phyloP scores from a whole-genome alignment of 2,329 filamentous ascomycete genomes.

The Talaromyces sp. region DNA sequence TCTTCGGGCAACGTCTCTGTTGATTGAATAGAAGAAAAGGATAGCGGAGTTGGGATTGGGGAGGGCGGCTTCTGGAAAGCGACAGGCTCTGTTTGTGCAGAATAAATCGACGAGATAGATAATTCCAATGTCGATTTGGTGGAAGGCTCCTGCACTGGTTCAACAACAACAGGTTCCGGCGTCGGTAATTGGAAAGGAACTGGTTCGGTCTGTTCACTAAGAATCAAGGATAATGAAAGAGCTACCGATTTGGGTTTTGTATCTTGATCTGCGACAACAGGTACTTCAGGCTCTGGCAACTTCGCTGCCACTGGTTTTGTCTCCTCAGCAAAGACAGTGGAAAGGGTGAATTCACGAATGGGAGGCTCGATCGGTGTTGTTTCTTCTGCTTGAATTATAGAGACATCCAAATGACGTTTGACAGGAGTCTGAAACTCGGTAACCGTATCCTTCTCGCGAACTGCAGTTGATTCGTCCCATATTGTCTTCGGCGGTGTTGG shows the following conservation, averaged over 20 bases:
- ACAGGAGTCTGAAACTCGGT: conserved; percentile 16
- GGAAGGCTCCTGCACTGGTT: conserved; percentile 4
- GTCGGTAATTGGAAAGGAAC: conserved; percentile 16
- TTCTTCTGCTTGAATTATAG: conserved; percentile 27
- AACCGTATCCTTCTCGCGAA: conserved; percentile 6
- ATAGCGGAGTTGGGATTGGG: conserved; percentile 24
- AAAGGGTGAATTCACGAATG: conserved; percentile 29
- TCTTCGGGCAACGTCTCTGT: conserved; percentile 43
- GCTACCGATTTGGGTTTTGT: conserved; percentile 14
- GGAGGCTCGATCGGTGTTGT: conserved; percentile 39
- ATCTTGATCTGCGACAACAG: conserved; percentile 6
- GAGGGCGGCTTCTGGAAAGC: conserved; percentile 15
- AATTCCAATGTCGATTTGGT: conserved; percentile 17
- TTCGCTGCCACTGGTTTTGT: conserved; percentile 13
- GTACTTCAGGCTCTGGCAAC: conserved; percentile 11
- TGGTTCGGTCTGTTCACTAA: conserved; percentile 23
- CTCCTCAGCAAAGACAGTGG: conserved; percentile 3
- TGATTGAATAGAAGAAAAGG: conserved; percentile 38
- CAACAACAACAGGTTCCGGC: conserved; percentile 12
- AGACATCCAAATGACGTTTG: conserved; percentile 24
- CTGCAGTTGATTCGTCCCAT: conserved; percentile 28
- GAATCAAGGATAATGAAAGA: conserved; percentile 25
- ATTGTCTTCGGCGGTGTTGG: conserved; percentile 37
- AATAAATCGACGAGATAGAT: conserved; percentile 23
- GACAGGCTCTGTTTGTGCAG: conserved; percentile 30